Evolutionary conservation across 805 yeast species (phyloP).

Genomic region (Metschnikowia noctiluminum): DNA sequence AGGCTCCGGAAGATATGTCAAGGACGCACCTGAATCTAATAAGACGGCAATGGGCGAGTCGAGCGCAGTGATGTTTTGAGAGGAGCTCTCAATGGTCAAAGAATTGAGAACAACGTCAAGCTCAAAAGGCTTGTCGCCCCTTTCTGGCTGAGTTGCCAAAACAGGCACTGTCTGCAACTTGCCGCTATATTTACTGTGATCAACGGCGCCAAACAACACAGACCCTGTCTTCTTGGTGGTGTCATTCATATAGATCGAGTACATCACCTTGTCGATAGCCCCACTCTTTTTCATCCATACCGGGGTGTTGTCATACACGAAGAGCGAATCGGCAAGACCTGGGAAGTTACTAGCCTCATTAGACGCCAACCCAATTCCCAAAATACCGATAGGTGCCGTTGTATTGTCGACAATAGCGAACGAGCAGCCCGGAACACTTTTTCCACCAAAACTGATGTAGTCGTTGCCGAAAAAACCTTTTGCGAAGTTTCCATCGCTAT

Average conservation of each 20-base stretch:
- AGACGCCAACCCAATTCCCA: slow-evolving; percentile 68
- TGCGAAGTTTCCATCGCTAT: slow-evolving; percentile 48
- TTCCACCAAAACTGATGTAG: slow-evolving; percentile 48
- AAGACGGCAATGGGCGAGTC: slow-evolving; percentile 3
- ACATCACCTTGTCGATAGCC: slow-evolving; percentile 49
- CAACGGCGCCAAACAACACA: slow-evolving; percentile 41
- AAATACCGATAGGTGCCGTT: slow-evolving; percentile 62
- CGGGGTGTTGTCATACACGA: slow-evolving; percentile 54
- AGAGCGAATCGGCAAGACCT: background rate
- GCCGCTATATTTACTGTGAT: slow-evolving; percentile 33
- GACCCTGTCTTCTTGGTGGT: slow-evolving; percentile 25
- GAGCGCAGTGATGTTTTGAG: slow-evolving; percentile 3
- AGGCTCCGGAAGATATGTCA: slow-evolving; percentile 43
- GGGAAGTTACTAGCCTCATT: slow-evolving; percentile 62
- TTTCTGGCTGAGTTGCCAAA: slow-evolving; percentile 30
- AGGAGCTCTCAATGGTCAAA: slow-evolving; percentile 20
- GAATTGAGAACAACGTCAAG: slow-evolving; percentile 47
- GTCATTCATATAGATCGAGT: slow-evolving; percentile 58
- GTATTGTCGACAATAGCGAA: slow-evolving; percentile 72
- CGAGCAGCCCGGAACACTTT: slow-evolving; percentile 47
- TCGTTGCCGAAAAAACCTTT: slow-evolving; percentile 60
- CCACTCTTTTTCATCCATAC: slow-evolving; percentile 55
- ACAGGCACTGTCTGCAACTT: slow-evolving; percentile 34
- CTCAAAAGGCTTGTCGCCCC: slow-evolving; percentile 33
- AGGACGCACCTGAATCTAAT: slow-evolving; percentile 54